Conservation (phyloP, 176 grass and related monocot genomes). For the Pharus latifolius region DNA sequence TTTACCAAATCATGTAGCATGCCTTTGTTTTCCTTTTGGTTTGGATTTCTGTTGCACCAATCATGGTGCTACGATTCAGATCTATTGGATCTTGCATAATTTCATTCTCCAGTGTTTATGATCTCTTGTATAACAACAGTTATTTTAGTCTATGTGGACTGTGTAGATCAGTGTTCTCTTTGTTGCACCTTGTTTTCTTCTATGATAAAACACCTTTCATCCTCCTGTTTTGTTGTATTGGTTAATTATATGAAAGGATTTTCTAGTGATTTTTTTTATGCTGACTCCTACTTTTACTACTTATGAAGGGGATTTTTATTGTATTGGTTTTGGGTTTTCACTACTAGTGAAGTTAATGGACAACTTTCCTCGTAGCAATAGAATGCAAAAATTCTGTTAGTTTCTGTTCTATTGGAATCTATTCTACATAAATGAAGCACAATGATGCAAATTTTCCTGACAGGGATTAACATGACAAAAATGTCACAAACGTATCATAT, state of each 20-base stretch:
- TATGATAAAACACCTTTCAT: background rate
- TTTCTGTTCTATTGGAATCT: too few relatives aligned
- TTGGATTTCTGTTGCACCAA: background rate
- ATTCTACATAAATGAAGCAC: too few relatives aligned
- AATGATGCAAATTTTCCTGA: too few relatives aligned
- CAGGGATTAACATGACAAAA: too few relatives aligned
- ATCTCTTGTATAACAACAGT: background rate
- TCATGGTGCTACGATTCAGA: background rate
- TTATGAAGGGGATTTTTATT: background rate
- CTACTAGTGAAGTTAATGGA: background rate
- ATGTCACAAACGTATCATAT: too few relatives aligned
- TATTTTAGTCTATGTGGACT: background rate
- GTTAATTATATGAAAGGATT: background rate
- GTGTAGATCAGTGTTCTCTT: background rate
- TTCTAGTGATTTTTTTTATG: background rate
- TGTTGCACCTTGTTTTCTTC: background rate
- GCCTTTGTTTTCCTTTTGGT: background rate
- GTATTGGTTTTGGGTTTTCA: background rate
- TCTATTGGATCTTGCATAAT: background rate
- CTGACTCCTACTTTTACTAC: background rate
- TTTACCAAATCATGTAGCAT: slow-evolving; percentile 1
- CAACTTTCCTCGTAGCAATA: background rate
- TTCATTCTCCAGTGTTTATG: background rate
- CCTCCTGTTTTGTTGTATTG: background rate
- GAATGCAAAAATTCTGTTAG: too few relatives aligned